Base-by-base conservation (phyloP, 257 asterid genomes). In the Solanum commersonii region DNA sequence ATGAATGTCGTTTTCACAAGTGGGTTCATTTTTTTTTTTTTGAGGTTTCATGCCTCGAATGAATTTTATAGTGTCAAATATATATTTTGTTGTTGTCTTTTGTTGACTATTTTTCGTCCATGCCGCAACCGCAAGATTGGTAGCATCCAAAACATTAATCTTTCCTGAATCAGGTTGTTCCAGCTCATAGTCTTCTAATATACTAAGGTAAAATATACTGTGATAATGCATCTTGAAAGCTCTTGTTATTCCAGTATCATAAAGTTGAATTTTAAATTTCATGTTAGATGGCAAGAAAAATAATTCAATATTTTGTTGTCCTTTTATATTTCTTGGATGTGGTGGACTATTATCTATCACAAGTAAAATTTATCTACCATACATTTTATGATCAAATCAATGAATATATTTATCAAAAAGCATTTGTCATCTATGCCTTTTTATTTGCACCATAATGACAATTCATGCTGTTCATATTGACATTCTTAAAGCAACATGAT, bases 251-350 rank as follows among this genome's bases (percentile, higher is more conserved):
- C 16, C 46, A 63, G 31, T 56, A 35, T 81, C 72, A 77, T 59
- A 89, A 25, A 89, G 88, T 87, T 83, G 86, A 60, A 83, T 89
- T 76, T 6, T 73, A 60, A 38, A 86, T 52, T 10, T 88, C 83
- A 65, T 59, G 38, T 88, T 85, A 5, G 65, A 67, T 85, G 86
- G 84, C 86, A 84, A 85, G 40, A 60, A 88, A 88, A 87, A 59
- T 0, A 85, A 77, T 59, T 74, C 5, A 37, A 60, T 71, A 76
- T 88, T 85, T 27, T 42, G 34, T 63, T 85, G 18, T 67, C 83
- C 83, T 63, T 63, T 12, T 46, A 60, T 88, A 83, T 59, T 46
- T 84, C 25, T 88, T 88, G 76, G 88, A 77, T 88, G 49, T 40
- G 88, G 8, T 56, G 81, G 81, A 22, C 22, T 84, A 56, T 59